phyloP scores from a whole-genome alignment of 1,284 basidiomycete genomes.

The Malassezia dermatis region DNA sequence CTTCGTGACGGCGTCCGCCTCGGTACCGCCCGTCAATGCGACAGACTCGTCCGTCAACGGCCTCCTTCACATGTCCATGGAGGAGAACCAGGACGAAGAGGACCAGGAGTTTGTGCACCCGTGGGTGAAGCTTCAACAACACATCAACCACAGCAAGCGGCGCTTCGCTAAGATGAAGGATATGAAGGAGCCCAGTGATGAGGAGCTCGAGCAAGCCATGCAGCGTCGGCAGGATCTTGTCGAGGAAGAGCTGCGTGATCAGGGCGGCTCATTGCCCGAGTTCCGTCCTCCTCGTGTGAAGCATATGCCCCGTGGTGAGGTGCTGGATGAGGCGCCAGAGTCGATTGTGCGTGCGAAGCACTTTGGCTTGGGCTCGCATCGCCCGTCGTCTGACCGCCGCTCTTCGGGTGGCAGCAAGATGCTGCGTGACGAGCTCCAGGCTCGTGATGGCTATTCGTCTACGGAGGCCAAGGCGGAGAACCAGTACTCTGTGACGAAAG shows the following conservation, averaged over 20 bases:
- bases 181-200: slow-evolving; percentile 53
- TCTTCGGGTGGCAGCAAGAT: not conserved
- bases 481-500: slow-evolving; percentile 22
- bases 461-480: slow-evolving; percentile 6
- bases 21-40: not conserved
- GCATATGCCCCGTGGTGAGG: not conserved
- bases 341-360: not conserved
- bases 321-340: not conserved
- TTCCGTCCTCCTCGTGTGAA: slow-evolving; percentile 6
- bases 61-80: not conserved
- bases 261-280: not conserved
- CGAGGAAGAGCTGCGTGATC: not conserved
- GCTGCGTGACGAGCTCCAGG: not conserved
- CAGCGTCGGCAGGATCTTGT: slow-evolving; percentile 49
- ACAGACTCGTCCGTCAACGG: not conserved
- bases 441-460: slow-evolving; percentile 9
- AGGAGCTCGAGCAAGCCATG: slow-evolving; percentile 54
- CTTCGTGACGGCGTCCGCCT: not conserved
- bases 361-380: not conserved
- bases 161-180: slow-evolving; percentile 63
- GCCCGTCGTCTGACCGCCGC: not conserved
- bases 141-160: slow-evolving; percentile 59
- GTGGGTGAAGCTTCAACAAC: slow-evolving; percentile 54
- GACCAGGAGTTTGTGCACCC: slow-evolving; percentile 7
- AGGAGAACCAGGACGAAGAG: not conserved